Conservation (phyloP, 1,284 basidiomycete genomes). For the Moesziomyces antarcticus region DNA sequence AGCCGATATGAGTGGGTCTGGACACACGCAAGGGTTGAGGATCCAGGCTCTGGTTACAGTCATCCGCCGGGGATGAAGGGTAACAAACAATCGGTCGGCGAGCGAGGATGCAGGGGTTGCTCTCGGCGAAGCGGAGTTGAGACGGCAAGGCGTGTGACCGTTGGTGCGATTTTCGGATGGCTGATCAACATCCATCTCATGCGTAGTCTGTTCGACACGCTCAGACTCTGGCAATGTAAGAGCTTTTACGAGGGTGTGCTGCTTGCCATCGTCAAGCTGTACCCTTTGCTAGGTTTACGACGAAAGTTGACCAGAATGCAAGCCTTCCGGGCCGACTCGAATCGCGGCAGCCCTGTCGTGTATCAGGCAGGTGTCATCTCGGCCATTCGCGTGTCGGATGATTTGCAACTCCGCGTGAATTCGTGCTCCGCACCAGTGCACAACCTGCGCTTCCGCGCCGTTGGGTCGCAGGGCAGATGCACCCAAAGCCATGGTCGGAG, state of each 20-base stretch:
- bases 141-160: background rate
- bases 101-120: background rate
- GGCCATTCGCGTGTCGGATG: background rate
- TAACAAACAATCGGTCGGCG: background rate
- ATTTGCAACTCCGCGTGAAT: background rate
- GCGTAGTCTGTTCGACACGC: background rate
- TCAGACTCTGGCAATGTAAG: too few species aligned
- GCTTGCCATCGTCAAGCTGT: too few species aligned
- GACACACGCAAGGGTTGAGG: conserved; percentile 2
- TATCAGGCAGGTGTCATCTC: background rate
- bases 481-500: too few species aligned
- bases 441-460: background rate
- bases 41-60: background rate
- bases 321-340: too few species aligned
- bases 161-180: background rate
- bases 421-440: background rate
- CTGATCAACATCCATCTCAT: background rate
- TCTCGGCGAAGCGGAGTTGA: conserved; percentile 19
- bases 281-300: too few species aligned
- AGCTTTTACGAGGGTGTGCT: too few species aligned
- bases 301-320: too few species aligned
- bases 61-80: background rate
- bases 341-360: background rate
- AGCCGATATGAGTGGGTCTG: background rate
- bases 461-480: too few species aligned